phyloP scores from a whole-genome alignment of 495 filamentous ascomycete genomes.

The Daldinia caldariorum region DNA sequence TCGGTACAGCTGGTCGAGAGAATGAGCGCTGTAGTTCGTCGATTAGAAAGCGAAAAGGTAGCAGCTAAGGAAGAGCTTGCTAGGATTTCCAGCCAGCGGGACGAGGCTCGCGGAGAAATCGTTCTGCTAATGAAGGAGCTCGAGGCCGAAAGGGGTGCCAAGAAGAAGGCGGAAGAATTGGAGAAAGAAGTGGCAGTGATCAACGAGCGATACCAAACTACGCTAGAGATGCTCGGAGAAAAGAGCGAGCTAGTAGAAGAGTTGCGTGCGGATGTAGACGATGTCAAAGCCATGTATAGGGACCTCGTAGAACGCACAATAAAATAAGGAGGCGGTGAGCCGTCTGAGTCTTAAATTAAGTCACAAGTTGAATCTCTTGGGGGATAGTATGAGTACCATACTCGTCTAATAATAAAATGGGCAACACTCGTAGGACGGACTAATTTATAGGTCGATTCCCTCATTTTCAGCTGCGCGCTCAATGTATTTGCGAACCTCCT shows the following conservation, averaged over 20 bases:
- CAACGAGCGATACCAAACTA: slow-evolving; percentile 82
- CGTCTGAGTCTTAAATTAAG: slow-evolving; percentile 20
- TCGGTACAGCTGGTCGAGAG: slow-evolving; percentile 96
- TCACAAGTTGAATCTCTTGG: slow-evolving; percentile 12
- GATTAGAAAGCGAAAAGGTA: slow-evolving; percentile 90
- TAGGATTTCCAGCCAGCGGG: slow-evolving; percentile 80
- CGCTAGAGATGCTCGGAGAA: slow-evolving; percentile 93
- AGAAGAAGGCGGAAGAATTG: slow-evolving; percentile 68
- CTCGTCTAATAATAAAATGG: not conserved
- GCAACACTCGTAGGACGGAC: not conserved
- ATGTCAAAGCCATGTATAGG: slow-evolving; percentile 94
- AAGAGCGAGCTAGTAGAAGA: slow-evolving; percentile 96
- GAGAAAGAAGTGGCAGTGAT: slow-evolving; percentile 73
- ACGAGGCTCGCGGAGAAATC: slow-evolving; percentile 90
- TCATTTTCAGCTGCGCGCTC: slow-evolving; percentile 82
- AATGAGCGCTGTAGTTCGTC: slow-evolving; percentile 91
- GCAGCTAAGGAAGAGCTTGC: slow-evolving; percentile 84
- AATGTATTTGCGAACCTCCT: slow-evolving; percentile 74
- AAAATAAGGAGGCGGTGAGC: slow-evolving; percentile 42
- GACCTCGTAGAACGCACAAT: slow-evolving; percentile 89
- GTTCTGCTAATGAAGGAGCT: slow-evolving; percentile 86
- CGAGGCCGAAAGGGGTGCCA: slow-evolving; percentile 71
- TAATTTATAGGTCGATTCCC: slow-evolving; percentile 72
- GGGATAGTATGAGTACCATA: slow-evolving; percentile 13
- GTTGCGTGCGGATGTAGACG: slow-evolving; percentile 84